A percentile compares a stretch with the other conserved stretches of the same genome.
These are phyloP conservation scores for Spongiforma sp. DNA, from an alignment of 1,284 basidiomycete genomes.

Conservation along the genomic window DNA sequence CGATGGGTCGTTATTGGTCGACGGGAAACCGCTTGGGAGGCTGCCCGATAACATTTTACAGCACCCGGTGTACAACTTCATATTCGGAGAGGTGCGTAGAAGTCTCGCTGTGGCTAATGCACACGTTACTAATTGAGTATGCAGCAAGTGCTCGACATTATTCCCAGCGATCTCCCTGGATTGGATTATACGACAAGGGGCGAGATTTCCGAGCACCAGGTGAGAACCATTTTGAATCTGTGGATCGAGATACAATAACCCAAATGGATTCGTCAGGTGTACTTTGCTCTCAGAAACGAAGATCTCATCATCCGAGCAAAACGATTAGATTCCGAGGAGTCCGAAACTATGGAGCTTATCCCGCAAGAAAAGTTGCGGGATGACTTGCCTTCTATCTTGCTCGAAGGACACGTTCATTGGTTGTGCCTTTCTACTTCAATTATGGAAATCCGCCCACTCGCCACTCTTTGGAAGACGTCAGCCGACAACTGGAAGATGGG, in stretches of 20 bases:
- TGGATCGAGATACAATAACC: background rate
- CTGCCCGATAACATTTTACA: constrained; percentile 40
- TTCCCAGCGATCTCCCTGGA: constrained; percentile 39
- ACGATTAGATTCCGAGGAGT: background rate
- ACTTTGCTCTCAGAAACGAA: constrained; percentile 33
- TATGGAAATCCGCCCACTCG: constrained; percentile 45
- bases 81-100: constrained; percentile 41
- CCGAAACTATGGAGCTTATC: constrained; percentile 40
- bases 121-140: background rate
- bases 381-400: constrained; percentile 45
- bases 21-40: constrained; percentile 45
- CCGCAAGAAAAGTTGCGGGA: constrained; percentile 36
- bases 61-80: constrained; percentile 38
- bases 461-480: constrained; percentile 27
- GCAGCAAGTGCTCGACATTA: constrained; percentile 43
- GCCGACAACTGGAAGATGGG: constrained; percentile 26
- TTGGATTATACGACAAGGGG: constrained; percentile 42
- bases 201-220: constrained; percentile 29
- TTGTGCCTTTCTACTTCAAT: constrained; percentile 34
- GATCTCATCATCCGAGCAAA: constrained; percentile 39
- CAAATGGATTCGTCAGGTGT: background rate
- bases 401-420: constrained; percentile 46
- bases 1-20: constrained; percentile 46
- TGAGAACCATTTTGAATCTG: constrained; percentile 1
- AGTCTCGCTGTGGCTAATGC: background rate